Evolutionary conservation across 345 rosid species (phyloP).

Genomic region (Geranium rotundifolium): DNA sequence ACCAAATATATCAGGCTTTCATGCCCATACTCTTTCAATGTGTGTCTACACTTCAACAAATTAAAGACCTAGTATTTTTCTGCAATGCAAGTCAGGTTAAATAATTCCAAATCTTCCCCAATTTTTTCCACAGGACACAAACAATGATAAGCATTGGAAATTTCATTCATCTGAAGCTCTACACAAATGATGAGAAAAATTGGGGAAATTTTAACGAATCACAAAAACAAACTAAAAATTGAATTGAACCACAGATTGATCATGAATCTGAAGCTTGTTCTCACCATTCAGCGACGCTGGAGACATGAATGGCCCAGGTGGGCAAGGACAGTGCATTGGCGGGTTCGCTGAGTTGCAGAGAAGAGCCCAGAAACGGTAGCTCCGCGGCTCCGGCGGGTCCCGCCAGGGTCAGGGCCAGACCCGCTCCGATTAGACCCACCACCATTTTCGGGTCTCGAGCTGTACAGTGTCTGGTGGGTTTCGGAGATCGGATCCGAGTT

Average conservation of each 20-base stretch:
- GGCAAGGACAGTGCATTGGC: slow-evolving; percentile 84
- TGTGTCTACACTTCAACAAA: no score
- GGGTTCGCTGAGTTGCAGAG: slow-evolving; percentile 55
- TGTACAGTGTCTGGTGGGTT: not conserved
- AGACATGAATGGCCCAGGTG: slow-evolving; percentile 86
- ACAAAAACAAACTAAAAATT: not conserved
- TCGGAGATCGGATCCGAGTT: not conserved
- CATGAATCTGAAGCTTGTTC: not conserved
- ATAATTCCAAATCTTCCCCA: no score
- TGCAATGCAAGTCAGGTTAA: no score
- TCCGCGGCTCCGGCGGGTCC: slow-evolving; percentile 43
- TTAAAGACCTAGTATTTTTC: no score
- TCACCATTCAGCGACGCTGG: slow-evolving; percentile 88
- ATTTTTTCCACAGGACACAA: no score
- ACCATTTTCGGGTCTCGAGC: not conserved
- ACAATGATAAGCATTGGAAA: no score
- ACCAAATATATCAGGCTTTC: no score
- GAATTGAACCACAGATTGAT: not conserved
- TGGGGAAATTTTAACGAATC: no score
- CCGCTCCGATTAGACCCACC: slow-evolving; percentile 37
- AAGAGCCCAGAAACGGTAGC: slow-evolving; percentile 27
- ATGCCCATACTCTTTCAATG: no score
- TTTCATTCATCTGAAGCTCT: no score
- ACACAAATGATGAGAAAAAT: no score
- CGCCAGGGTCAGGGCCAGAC: slow-evolving; percentile 35